Base-by-base conservation (phyloP, 805 yeast species). In the Sungouiozyma ichnusensis region DNA sequence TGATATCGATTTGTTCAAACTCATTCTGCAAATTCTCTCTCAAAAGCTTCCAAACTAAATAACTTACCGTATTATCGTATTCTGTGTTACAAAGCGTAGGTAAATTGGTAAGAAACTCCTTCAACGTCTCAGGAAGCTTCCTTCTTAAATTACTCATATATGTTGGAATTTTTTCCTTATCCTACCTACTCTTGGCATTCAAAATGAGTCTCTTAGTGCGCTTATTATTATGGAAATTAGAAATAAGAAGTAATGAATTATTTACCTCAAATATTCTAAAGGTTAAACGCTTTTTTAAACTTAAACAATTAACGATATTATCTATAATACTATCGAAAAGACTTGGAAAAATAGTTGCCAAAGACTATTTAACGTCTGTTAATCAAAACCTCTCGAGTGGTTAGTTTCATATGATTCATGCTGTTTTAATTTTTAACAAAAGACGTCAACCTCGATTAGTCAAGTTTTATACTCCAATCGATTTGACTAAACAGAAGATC, bases 401-500 rank as follows among this genome's bases (percentile, higher is more conserved):
- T n/a, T 24, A 24, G 11, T 11, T 33, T 16, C 27, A 18, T 14
- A 85, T 86, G 95, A 86, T 86, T 44, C 92, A 86, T 59, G 18
- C 42, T 15, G 39, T 39, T 6, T 33, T 20, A 16, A 29, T 36
- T 27, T 29, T 92, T 63, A 90, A 90, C 64, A 87, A 83, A 50
- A 83, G 83, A 53, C 94, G 97, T 2, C 73, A 84, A 37, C 96
- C 97, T 1, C 74, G 98, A 43, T 67, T 92, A 37, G 77, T 84
- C 60, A 87, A 87, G 62, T 92, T 90, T 66, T 92, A 92, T 60
- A 85, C 95, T 0, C 94, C 94, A 2, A 83, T 90, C 16, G 95
- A 88, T 47, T 71, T 86, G 13, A 76, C 77, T 34, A 84, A 94
- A 14, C 97, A 92, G 55, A 78, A 81, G 49, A 65, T 81, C 32